phyloP scores from a whole-genome alignment of 179 eudicot species.

The Sideroxylon spinosum region DNA sequence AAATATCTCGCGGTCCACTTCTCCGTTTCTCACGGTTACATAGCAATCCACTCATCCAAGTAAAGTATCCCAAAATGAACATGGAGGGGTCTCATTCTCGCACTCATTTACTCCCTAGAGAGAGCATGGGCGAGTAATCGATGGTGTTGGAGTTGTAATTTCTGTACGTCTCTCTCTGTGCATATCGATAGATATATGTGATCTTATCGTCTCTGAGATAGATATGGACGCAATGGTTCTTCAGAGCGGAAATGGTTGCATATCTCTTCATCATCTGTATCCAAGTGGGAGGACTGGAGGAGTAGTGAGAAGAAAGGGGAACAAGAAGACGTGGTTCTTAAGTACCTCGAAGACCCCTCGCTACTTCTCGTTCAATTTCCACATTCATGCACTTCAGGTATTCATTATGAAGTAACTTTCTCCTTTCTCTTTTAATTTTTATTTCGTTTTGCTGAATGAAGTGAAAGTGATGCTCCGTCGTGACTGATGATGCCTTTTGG shows the following conservation, averaged over 20 bases:
- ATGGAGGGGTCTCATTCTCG: no score
- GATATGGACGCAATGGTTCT: constrained; percentile 9
- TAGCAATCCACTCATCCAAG: no score
- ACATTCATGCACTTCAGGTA: constrained; percentile 12
- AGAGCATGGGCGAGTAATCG: neutral
- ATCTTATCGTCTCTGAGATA: neutral
- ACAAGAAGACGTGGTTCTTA: constrained; percentile 1
- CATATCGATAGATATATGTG: neutral
- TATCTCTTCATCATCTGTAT: neutral
- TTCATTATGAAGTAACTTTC: no score
- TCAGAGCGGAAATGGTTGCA: constrained; percentile 1
- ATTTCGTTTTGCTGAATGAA: no score
- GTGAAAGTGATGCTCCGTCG: no score
- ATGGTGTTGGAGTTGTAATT: neutral
- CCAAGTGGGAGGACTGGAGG: neutral
- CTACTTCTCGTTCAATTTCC: constrained; percentile 3
- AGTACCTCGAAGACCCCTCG: neutral
- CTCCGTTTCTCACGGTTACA: no score
- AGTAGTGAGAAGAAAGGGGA: neutral
- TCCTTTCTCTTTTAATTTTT: no score
- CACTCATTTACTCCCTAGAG: no score
- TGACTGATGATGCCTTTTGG: no score
- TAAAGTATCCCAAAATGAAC: no score
- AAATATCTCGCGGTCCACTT: no score
- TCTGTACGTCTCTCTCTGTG: no score